Percentiles rank a stretch among this genome's conserved stretches.
Evolutionary conservation across 208 protist species (phyloP).

Genomic region (Strigomonas culicis): DNA sequence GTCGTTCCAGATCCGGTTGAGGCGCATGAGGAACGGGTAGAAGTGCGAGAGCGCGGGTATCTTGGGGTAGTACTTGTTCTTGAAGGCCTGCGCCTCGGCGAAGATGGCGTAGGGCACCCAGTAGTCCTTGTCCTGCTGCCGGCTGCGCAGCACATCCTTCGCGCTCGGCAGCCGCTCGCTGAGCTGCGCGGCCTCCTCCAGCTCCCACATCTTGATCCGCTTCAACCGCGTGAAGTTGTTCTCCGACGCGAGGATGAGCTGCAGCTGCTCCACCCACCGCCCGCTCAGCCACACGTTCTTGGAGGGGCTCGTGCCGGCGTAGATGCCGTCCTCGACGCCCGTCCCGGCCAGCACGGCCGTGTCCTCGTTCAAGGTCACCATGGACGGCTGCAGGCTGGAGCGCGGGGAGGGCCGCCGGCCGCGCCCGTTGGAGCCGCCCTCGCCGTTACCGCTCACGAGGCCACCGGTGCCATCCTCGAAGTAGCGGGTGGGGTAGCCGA

Average conservation of each 20-base stretch:
- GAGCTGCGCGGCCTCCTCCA: constrained; percentile 52
- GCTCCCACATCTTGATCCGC: constrained; percentile 56
- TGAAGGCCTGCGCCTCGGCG: constrained; percentile 78
- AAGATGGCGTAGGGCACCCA: constrained; percentile 83
- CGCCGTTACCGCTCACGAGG: neutral
- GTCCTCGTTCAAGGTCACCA: too few species aligned
- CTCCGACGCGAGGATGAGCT: constrained; percentile 60
- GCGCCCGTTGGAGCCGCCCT: neutral
- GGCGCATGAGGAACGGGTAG: constrained; percentile 72
- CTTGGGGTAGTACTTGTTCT: constrained; percentile 70
- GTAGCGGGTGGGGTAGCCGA: constrained; percentile 56
- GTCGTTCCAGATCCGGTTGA: constrained; percentile 78
- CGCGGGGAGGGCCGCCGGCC: neutral
- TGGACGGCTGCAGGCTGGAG: too few species aligned
- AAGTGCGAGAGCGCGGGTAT: constrained; percentile 70
- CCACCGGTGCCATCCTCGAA: constrained; percentile 13
- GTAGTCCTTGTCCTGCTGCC: constrained; percentile 72
- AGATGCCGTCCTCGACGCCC: constrained; percentile 79
- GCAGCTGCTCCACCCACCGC: constrained; percentile 60
- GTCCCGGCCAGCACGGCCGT: constrained; percentile 23
- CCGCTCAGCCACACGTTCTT: constrained; percentile 87
- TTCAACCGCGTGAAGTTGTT: constrained; percentile 65
- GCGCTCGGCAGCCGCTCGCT: constrained; percentile 37
- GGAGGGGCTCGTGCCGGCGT: constrained; percentile 54
- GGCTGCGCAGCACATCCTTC: constrained; percentile 67